A percentile compares a stretch with the other conserved stretches of the same genome.
Evolutionary conservation across 2,329 filamentous ascomycete species (phyloP).

Genomic region (Diaporthe sp.): DNA sequence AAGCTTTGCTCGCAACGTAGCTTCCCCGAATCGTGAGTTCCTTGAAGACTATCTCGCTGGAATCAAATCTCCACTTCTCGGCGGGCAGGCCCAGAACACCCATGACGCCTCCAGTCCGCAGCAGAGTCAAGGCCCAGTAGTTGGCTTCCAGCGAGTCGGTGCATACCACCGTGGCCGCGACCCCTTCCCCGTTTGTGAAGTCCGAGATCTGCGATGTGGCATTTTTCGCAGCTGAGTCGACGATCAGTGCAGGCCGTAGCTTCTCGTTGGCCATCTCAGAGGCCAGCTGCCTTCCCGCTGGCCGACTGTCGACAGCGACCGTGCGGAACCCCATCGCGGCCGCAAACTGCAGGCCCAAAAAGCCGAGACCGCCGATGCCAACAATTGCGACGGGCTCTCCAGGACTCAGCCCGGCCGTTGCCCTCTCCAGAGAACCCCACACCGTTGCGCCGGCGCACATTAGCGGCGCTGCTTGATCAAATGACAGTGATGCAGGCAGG

Average conservation of each 20-base stretch:
- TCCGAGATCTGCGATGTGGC: conserved; percentile 13
- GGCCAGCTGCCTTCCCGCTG: conserved; percentile 19
- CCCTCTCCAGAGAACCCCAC: conserved; percentile 8
- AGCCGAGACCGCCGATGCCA: conserved; percentile 20
- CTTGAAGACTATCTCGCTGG: not conserved
- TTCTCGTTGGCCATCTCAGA: not conserved
- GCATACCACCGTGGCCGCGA: not conserved
- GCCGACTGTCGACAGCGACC: conserved; percentile 10
- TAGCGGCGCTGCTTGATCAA: conserved; percentile 14
- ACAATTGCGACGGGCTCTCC: conserved; percentile 3
- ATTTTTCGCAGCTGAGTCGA: not conserved
- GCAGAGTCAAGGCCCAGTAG: conserved; percentile 8
- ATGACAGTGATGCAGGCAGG: not conserved
- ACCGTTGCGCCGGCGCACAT: conserved; percentile 21
- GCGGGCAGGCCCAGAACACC: conserved; percentile 7
- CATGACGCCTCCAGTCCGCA: conserved; percentile 5
- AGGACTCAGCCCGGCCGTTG: not conserved
- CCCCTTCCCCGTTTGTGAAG: conserved; percentile 15
- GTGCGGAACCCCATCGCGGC: conserved; percentile 3
- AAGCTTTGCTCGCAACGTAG: conserved; percentile 8
- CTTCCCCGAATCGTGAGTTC: conserved; percentile 24
- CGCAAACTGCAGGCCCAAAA: conserved; percentile 14
- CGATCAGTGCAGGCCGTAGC: conserved; percentile 12
- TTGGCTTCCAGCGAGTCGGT: conserved; percentile 9
- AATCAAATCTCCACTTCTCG: conserved; percentile 7